A percentile compares a stretch with the other conserved stretches of the same genome.
These are phyloP conservation scores for Stagonosporopsis cucurbitacearum DNA, from an alignment of 2,329 filamentous ascomycete species.

Conservation along the genomic window DNA sequence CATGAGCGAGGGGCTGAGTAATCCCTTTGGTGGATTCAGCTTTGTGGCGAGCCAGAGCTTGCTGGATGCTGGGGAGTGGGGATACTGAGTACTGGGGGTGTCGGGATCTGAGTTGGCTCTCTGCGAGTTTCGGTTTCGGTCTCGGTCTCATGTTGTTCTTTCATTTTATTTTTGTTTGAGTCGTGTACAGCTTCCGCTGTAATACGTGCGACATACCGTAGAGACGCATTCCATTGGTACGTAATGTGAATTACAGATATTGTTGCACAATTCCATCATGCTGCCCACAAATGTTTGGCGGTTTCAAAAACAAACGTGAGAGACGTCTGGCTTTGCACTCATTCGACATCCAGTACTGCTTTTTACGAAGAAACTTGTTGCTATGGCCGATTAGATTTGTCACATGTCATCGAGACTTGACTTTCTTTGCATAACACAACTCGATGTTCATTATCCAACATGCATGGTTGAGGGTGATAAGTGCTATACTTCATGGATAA, in stretches of 20 bases:
- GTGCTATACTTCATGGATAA: no score
- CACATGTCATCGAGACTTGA: no score
- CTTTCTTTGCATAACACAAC: no score
- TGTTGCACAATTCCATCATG: background rate
- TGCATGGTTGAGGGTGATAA: no score
- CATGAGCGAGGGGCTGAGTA: conserved; percentile 43
- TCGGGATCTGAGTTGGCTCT: background rate
- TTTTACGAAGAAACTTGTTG: no score
- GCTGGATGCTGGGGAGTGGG: conserved; percentile 49
- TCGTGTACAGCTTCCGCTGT: background rate
- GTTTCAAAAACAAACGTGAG: background rate
- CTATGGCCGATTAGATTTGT: no score
- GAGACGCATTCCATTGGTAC: background rate
- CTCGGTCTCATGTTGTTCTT: background rate
- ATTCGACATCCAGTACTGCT: background rate
- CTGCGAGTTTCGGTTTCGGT: background rate
- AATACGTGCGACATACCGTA: background rate
- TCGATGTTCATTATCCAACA: no score
- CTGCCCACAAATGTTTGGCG: background rate
- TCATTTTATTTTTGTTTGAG: background rate
- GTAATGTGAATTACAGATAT: background rate
- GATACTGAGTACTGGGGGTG: conserved; percentile 30
- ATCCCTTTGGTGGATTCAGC: conserved; percentile 62
- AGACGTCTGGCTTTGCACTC: background rate
- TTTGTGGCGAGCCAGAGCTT: conserved; percentile 60